Conservation (phyloP, 2,329 filamentous ascomycete species). For the Periconia sp. region DNA sequence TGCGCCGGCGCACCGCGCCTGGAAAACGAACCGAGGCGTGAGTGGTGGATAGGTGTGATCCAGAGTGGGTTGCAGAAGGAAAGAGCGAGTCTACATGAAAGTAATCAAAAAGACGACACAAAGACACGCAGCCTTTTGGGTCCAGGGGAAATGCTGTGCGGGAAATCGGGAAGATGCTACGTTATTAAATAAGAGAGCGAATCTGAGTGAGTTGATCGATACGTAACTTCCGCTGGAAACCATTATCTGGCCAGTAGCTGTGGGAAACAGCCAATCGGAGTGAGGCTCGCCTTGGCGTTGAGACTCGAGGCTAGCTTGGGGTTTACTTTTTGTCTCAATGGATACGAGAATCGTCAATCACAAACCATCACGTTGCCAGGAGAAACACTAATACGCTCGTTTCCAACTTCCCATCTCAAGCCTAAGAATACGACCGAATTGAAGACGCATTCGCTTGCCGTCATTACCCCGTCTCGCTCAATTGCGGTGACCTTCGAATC, state of each 20-base stretch:
- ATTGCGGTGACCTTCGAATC: slow-evolving; percentile 1
- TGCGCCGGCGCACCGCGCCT: slow-evolving; percentile 11
- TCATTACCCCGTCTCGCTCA: background rate
- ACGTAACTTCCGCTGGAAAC: slow-evolving; percentile 16
- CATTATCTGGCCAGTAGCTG: slow-evolving; percentile 26
- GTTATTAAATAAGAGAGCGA: background rate
- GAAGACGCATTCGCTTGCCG: slow-evolving; percentile 24
- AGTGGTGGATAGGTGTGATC: background rate
- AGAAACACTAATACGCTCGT: slow-evolving; percentile 2
- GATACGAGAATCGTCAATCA: slow-evolving; percentile 4
- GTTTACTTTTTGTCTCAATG: slow-evolving; percentile 26
- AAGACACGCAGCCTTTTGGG: slow-evolving; percentile 1
- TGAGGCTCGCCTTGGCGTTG: slow-evolving; percentile 17
- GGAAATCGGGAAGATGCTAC: slow-evolving; percentile 1
- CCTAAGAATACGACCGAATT: background rate
- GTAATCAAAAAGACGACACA: background rate
- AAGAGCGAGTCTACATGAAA: slow-evolving; percentile 18
- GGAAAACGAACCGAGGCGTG: slow-evolving; percentile 7
- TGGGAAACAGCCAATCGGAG: slow-evolving; percentile 29
- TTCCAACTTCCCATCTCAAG: background rate
- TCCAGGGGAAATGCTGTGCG: slow-evolving; percentile 1
- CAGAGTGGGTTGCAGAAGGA: background rate
- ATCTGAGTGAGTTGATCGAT: slow-evolving; percentile 9
- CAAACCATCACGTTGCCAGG: too few relatives aligned
- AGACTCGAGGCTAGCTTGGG: background rate